Base-by-base conservation (phyloP, 352 stramenopile species). In the Blastocystis sp. region DNA sequence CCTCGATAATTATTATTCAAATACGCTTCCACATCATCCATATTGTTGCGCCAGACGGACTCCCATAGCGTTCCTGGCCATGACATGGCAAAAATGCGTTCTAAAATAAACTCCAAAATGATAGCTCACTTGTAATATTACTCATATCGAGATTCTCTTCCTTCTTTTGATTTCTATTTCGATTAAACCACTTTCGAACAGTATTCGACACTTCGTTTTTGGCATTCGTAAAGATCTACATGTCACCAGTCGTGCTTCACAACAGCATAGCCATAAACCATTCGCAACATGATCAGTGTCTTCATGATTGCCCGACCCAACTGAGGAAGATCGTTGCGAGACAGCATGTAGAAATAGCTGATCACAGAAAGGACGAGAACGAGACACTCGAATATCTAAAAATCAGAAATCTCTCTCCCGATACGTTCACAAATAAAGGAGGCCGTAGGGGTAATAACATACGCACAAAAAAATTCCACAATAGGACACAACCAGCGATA, bases 1-100 rank as follows among this genome's bases (percentile, higher is more conserved):
- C 66, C 64, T 30, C 50, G 56, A 54, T 89, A 63, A 6, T 16
- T 55, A 6, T 20, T 26, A 30, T 90, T 81, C 53, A 90, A 39
- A 43, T 73, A 90, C 2, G 39, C 24, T 39, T 79, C 85, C n/a
- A 90, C 85, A 18, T 90, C 73, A 37, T 90, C 85, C 16, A 90
- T 70, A 24, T 41, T 79, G 41, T 90, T 90, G 9, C 85, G 43
- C 54, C 59, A 87, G 7, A 90, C 59, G 2, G 41, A 59, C n/a
- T 87, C 69, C 75, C 53, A 59, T 3, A 18, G 26, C 6, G 43
- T 78, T 18, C 65, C 68, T 16, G 85, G 85, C 85, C 68, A 73
- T 37, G 85, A 90, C 85, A 90, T 90, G 24, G 85, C 85, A 20
- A 76, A 39, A 47, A 89, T 89, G 20, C 62, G 55, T 4, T 39